These are phyloP conservation scores for Mucor plumbeus DNA, from an alignment of 371 early-diverging fungal species.

Conservation along the genomic window DNA sequence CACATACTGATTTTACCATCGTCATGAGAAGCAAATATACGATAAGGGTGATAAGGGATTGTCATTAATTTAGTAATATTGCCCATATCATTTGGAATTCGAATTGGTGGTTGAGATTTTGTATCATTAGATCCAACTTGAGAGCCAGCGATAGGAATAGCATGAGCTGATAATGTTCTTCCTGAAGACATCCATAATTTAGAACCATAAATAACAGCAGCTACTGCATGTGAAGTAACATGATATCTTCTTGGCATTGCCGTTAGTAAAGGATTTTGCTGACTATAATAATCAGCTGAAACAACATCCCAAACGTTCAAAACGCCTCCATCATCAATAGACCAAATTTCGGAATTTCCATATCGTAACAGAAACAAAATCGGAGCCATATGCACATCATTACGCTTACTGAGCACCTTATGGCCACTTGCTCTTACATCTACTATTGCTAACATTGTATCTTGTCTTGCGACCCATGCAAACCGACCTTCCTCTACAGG, in stretches of 20 bases:
- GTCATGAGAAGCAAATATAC: conserved; percentile 71
- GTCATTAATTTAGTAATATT: conserved; percentile 56
- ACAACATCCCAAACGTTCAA: conserved; percentile 67
- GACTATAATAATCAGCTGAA: conserved; percentile 30
- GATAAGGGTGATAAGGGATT: conserved; percentile 31
- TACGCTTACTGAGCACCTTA: not conserved
- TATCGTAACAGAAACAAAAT: conserved; percentile 58
- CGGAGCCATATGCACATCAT: conserved; percentile 18
- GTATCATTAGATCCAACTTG: not conserved
- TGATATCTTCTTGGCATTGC: not conserved
- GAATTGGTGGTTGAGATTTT: not conserved
- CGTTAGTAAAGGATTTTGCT: conserved; percentile 2
- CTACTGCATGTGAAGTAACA: not conserved
- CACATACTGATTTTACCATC: conserved; percentile 76
- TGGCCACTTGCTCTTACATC: conserved; percentile 43
- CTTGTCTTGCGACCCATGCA: conserved; percentile 70
- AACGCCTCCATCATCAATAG: conserved; percentile 69
- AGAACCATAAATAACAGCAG: not conserved
- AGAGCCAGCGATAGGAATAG: conserved; percentile 24
- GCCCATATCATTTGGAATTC: conserved; percentile 51
- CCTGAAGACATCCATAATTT: conserved; percentile 8
- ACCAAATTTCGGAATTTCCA: conserved; percentile 57
- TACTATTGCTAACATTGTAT: conserved; percentile 61
- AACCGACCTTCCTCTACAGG: conserved; percentile 61
- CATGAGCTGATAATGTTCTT: conserved; percentile 53